Evolutionary conservation across 1,284 basidiomycete genomes (phyloP).

Genomic region (Cryptococcus hybrid): DNA sequence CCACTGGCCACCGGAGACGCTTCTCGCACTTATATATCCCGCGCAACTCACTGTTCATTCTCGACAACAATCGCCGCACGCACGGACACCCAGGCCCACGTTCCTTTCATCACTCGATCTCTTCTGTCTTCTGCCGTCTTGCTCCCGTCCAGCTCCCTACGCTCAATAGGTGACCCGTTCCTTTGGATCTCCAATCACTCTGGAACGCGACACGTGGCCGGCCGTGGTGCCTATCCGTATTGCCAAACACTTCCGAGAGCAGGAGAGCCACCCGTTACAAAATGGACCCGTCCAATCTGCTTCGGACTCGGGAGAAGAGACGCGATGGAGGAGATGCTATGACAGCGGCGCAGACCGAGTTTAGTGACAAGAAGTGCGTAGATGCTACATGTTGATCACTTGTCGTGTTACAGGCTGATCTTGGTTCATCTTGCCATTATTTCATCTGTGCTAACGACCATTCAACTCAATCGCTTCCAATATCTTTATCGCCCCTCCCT

Average conservation of each 20-base stretch:
- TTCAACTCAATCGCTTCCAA: background rate
- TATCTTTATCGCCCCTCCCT: slow-evolving; percentile 19
- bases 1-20: too few species aligned
- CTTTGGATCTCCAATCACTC: background rate
- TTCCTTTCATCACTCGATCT: background rate
- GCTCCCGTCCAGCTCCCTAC: too few species aligned
- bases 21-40: too few species aligned
- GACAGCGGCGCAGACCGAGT: slow-evolving; percentile 85
- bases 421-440: background rate
- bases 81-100: too few species aligned
- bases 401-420: background rate
- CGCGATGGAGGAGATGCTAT: slow-evolving; percentile 17
- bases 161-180: background rate
- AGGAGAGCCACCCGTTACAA: background rate
- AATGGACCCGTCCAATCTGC: slow-evolving; percentile 15
- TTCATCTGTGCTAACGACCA: too few species aligned
- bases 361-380: slow-evolving; percentile 82
- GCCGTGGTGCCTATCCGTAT: background rate
- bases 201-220: background rate
- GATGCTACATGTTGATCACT: background rate
- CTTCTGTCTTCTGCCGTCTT: background rate
- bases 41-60: too few species aligned
- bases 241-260: background rate
- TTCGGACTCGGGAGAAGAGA: background rate
- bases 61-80: too few species aligned